A percentile compares a stretch with the other conserved stretches of the same genome.
Evolutionary conservation across 805 yeast species (phyloP).

Genomic region (Candida coquimbonensis): DNA sequence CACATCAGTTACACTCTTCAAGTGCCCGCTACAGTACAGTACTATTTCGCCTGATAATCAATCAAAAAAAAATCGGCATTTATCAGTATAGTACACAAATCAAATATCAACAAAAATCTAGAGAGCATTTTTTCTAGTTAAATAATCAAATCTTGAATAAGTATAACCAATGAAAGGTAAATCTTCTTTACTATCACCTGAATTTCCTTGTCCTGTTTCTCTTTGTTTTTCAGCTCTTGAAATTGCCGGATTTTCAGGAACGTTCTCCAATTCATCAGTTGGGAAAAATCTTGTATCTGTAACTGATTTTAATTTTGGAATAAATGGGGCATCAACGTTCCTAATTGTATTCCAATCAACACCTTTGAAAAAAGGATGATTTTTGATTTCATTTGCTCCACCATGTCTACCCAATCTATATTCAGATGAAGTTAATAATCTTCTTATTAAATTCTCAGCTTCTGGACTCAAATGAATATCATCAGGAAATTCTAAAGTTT

Average conservation of each 20-base stretch:
- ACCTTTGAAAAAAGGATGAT: conserved; percentile 77
- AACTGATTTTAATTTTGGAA: conserved; percentile 84
- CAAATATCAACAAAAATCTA: conserved; percentile 7
- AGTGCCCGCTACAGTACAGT: no score
- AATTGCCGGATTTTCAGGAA: conserved; percentile 82
- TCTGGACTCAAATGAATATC: conserved; percentile 83
- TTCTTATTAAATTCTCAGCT: conserved; percentile 82
- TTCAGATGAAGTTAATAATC: conserved; percentile 82
- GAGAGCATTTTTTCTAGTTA: conserved; percentile 63
- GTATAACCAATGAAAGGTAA: conserved; percentile 97
- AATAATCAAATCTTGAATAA: conserved; percentile 87
- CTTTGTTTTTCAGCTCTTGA: conserved; percentile 61
- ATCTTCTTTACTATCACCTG: conserved; percentile 65
- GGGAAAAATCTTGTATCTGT: conserved; percentile 98
- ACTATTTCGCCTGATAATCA: no score
- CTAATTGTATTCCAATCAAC: conserved; percentile 75
- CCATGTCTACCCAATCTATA: conserved; percentile 64
- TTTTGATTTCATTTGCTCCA: conserved; percentile 58
- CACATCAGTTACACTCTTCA: no score
- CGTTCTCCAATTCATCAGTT: conserved; percentile 90
- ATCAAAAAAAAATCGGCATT: not conserved
- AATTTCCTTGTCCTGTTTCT: conserved; percentile 35
- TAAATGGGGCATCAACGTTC: conserved; percentile 80
- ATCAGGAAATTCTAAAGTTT: conserved; percentile 78
- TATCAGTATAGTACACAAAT: not conserved